These are phyloP conservation scores for Clavariopsis aquatica DNA, from an alignment of 495 filamentous ascomycete species.

Conservation along the genomic window DNA sequence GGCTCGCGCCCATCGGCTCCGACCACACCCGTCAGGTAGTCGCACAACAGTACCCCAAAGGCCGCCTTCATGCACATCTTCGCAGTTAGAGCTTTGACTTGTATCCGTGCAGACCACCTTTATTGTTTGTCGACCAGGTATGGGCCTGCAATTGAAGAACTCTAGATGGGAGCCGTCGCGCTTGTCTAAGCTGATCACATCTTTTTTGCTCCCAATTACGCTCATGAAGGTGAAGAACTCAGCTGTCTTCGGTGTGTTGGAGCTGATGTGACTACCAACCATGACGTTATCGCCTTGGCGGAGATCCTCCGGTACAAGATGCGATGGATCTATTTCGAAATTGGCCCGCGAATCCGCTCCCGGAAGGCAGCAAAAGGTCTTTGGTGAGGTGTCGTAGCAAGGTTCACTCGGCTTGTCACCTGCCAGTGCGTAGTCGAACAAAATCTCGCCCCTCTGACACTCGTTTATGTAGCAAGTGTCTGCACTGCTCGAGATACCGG, in stretches of 20 bases:
- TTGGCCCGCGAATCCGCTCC: background rate
- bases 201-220: background rate
- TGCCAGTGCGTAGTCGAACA: background rate
- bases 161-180: slow-evolving; percentile 8
- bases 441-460: background rate
- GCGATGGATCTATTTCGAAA: slow-evolving; percentile 1
- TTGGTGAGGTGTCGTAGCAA: background rate
- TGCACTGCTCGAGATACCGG: background rate
- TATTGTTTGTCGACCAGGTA: background rate
- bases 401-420: background rate
- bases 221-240: slow-evolving; percentile 12
- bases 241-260: background rate
- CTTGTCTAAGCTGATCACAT: slow-evolving; percentile 8
- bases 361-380: slow-evolving; percentile 1
- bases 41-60: slow-evolving; percentile 4
- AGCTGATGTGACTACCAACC: slow-evolving; percentile 3
- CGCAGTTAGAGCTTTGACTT: background rate
- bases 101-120: slow-evolving; percentile 3
- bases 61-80: background rate
- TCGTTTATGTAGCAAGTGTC: slow-evolving; percentile 3
- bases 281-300: background rate
- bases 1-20: background rate
- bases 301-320: slow-evolving; percentile 6
- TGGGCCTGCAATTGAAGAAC: slow-evolving; percentile 2
- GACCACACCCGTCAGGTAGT: slow-evolving; percentile 1